These are phyloP conservation scores for Amanita phalloides DNA, from an alignment of 768 basidiomycete genomes.

Conservation along the genomic window DNA sequence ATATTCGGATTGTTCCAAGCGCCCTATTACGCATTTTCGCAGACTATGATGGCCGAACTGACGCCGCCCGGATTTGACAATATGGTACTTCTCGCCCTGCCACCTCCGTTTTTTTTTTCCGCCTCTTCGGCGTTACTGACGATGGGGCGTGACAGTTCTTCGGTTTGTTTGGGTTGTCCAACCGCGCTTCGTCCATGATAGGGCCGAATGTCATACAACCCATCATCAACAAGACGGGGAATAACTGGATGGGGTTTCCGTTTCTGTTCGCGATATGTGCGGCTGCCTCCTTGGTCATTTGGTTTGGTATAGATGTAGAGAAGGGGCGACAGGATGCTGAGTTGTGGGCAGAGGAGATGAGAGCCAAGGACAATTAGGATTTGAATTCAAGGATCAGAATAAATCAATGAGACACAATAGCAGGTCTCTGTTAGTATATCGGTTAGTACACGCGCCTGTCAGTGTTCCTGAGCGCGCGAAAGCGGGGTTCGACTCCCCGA, in stretches of 20 bases:
- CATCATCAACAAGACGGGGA: constrained; percentile 60
- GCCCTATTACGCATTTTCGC: constrained; percentile 80
- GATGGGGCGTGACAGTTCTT: constrained; percentile 49
- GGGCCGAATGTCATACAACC: constrained; percentile 81
- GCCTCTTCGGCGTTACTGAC: background rate
- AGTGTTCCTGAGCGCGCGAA: constrained; percentile 6
- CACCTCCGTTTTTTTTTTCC: background rate
- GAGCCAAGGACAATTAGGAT: background rate
- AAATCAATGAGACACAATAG: background rate
- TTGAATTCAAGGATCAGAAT: background rate
- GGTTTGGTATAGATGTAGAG: constrained; percentile 59
- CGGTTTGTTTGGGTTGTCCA: constrained; percentile 76
- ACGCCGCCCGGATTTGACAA: constrained; percentile 84
- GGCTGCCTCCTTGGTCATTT: constrained; percentile 61
- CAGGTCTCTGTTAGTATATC: constrained; percentile 7
- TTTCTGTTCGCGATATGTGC: constrained; percentile 70
- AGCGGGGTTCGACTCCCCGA: constrained; percentile 11
- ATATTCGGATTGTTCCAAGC: constrained; percentile 77
- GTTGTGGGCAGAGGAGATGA: constrained; percentile 35
- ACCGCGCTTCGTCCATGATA: constrained; percentile 79
- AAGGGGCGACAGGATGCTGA: constrained; percentile 56
- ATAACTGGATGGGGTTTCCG: constrained; percentile 79
- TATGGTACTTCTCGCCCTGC: constrained; percentile 25
- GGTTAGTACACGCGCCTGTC: constrained; percentile 10
- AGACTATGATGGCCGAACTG: constrained; percentile 86